A percentile compares a stretch with the other conserved stretches of the same genome.
phyloP scores from a whole-genome alignment of 1,284 basidiomycete species.

The Meira miltonrushii region DNA sequence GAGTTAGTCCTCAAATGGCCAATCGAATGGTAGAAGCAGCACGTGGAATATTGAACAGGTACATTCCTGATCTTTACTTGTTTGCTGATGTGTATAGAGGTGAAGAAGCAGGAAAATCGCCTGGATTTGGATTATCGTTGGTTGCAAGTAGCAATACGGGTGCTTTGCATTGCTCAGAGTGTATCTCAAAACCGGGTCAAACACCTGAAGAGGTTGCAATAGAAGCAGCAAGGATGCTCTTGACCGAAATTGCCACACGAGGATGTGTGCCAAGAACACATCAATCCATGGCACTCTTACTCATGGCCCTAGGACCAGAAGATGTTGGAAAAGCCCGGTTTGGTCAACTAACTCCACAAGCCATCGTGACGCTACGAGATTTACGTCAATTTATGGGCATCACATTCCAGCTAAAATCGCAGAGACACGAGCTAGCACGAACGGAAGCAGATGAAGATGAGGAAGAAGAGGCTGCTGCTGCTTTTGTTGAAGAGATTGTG shows the following conservation, averaged over 20 bases:
- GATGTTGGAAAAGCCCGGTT: slow-evolving; percentile 86
- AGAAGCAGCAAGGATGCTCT: slow-evolving; percentile 68
- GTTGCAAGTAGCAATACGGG: slow-evolving; percentile 88
- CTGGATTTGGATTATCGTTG: slow-evolving; percentile 86
- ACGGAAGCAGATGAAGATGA: slow-evolving; percentile 19
- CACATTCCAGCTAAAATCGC: slow-evolving; percentile 56
- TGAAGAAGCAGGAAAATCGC: slow-evolving; percentile 93
- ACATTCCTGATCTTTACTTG: slow-evolving; percentile 95
- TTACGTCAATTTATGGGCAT: slow-evolving; percentile 72
- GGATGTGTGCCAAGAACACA: slow-evolving; percentile 88
- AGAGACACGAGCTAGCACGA: slow-evolving; percentile 5
- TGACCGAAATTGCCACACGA: slow-evolving; percentile 72
- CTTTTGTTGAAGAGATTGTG: slow-evolving; percentile 21
- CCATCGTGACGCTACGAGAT: slow-evolving; percentile 84
- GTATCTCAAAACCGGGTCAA: slow-evolving; percentile 62
- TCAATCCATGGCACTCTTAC: slow-evolving; percentile 77
- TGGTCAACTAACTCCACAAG: slow-evolving; percentile 67
- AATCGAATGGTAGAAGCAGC: slow-evolving; percentile 95
- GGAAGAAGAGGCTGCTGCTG: background rate
- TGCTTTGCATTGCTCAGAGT: slow-evolving; percentile 80
- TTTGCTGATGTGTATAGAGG: slow-evolving; percentile 98
- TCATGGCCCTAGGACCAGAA: slow-evolving; percentile 93
- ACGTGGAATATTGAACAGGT: slow-evolving; percentile 84
- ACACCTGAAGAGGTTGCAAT: slow-evolving; percentile 86
- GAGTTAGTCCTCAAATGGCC: slow-evolving; percentile 93